Conservation (phyloP, 371 early-diverging fungal species). For the Phascolomyces articulosus region DNA sequence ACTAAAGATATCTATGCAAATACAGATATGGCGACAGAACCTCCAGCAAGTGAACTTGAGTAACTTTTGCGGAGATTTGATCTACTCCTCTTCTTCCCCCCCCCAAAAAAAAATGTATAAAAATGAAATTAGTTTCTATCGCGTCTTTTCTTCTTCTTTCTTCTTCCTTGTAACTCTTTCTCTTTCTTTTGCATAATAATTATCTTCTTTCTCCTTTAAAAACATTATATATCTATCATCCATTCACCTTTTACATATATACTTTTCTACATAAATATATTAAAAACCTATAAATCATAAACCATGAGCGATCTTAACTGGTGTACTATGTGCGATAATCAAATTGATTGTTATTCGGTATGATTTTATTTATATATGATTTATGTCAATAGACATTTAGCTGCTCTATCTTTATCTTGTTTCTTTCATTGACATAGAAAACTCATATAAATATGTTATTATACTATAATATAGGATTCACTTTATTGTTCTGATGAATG, state of each 20-base stretch:
- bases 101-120: conserved; percentile 5
- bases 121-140: background rate
- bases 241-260: no score
- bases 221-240: background rate
- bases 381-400: no score
- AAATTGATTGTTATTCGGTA: conserved; percentile 17
- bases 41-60: conserved; percentile 2
- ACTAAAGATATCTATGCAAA: conserved; percentile 8
- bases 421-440: no score
- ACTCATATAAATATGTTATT: background rate
- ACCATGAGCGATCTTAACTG: conserved; percentile 23
- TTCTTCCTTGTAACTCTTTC: background rate
- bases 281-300: no score
- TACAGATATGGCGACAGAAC: background rate
- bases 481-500: conserved; percentile 36
- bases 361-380: background rate
- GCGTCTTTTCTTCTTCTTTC: background rate
- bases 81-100: background rate
- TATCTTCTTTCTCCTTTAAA: background rate
- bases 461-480: conserved; percentile 16
- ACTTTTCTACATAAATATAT: conserved; percentile 19
- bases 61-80: background rate
- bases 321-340: conserved; percentile 26
- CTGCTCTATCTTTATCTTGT: background rate
- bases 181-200: conserved; percentile 4